Base-by-base conservation (phyloP, 2,329 filamentous ascomycete species). In the Cercospora canescens region DNA sequence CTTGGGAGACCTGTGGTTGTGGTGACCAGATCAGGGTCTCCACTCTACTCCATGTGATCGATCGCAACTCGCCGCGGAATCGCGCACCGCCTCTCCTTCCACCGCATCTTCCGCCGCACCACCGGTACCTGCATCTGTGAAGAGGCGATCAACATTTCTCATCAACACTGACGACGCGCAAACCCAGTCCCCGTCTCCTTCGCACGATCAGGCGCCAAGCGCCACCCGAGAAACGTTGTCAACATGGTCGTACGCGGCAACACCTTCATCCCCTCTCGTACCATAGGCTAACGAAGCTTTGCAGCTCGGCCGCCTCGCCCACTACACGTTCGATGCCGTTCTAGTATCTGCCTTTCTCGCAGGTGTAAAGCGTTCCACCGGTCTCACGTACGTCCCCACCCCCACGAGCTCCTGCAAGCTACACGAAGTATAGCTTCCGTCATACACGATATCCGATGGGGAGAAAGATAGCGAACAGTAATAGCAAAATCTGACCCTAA, bases 311-410 rank as follows among this genome's bases (percentile, higher is more conserved):
- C 90, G 91, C 81, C 83, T 98, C 76, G 91, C 92, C 79, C 94
- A 98, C 84, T 97, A 96, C 84, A 92, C 93, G 76, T 94, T 98
- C 80, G 94, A 98, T 82, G 94, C 94, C 70, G 93, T 98, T 73
- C 88, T 98, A 75, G 92, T 99, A 80, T 99, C 95, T 76, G 92
- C 95, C 70, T 94, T 98, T 79, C 89, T 99, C 72, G 95, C 95
- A 41, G 95, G 95, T 76, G 94, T 99, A 85, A 96, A 96, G 84
- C 93, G 95, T 74, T 97, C 94, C 71, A 98, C 95, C 68, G 95
- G 95, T 76, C 86, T 99, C 82, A 97, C 94, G 95, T 99, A 91
- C 87, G 92, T 91, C 73, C 63, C 48, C 28, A 45, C 16, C 60
- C 69, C 57, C 16, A 50, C 60, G 28, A n/a, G 37, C 45, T 48